These are phyloP conservation scores for Astrothelium macrocarpum DNA, from an alignment of 495 filamentous ascomycete genomes.

Conservation along the genomic window DNA sequence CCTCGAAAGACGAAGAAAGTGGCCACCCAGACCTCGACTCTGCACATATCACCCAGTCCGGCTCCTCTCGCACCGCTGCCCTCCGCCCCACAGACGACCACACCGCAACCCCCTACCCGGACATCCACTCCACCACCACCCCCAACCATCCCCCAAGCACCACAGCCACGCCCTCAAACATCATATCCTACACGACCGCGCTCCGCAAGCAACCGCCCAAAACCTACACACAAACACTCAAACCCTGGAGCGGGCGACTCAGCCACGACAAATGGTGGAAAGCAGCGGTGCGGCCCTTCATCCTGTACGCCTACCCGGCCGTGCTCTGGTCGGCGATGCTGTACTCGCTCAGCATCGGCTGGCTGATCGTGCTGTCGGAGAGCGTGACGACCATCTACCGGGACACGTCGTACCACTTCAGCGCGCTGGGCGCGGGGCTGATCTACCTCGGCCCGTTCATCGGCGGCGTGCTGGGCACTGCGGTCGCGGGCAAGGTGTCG, in stretches of 20 bases:
- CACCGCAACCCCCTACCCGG: constrained; percentile 1
- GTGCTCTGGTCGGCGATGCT: constrained; percentile 85
- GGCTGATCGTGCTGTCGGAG: constrained; percentile 92
- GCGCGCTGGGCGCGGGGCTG: constrained; percentile 67
- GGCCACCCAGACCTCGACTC: background rate
- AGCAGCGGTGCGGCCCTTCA: constrained; percentile 66
- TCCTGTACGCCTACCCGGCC: constrained; percentile 77
- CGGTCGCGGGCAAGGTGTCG: constrained; percentile 78
- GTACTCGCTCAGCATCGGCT: constrained; percentile 84
- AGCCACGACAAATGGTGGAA: constrained; percentile 69
- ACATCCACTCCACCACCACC: background rate
- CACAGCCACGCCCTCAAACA: background rate
- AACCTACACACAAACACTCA: constrained; percentile 61
- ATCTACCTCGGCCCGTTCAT: constrained; percentile 86
- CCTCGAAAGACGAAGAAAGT: constrained; percentile 3
- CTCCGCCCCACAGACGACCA: background rate
- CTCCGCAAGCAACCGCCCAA: constrained; percentile 43
- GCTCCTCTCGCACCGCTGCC: background rate
- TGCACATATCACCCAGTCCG: background rate
- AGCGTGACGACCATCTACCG: constrained; percentile 71
- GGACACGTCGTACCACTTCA: constrained; percentile 64
- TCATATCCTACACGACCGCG: constrained; percentile 17
- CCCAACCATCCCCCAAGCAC: too few relatives aligned
- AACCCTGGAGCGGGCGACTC: constrained; percentile 66
- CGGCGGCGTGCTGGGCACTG: constrained; percentile 82